Percentiles rank a stretch among this genome's conserved stretches.
Evolutionary conservation across 1,284 basidiomycete species (phyloP).

Genomic region (Mycena sp.): DNA sequence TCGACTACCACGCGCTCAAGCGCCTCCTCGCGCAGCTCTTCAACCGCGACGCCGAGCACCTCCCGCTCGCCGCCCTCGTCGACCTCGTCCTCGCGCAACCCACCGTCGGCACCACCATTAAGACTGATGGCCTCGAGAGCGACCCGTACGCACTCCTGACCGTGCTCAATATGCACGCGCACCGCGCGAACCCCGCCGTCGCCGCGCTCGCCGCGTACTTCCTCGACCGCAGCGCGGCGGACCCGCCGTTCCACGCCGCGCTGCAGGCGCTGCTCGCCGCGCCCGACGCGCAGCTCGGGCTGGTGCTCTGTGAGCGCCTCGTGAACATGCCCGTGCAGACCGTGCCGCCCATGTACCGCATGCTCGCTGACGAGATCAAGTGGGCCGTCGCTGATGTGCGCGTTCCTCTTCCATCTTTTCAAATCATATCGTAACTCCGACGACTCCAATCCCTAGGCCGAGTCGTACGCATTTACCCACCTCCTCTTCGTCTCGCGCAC

Average conservation of each 20-base stretch:
- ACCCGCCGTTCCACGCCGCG: conserved; percentile 59
- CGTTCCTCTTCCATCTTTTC: no score
- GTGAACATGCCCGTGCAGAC: conserved; percentile 95
- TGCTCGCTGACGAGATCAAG: conserved; percentile 85
- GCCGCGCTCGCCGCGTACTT: conserved; percentile 79
- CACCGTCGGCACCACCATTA: conserved; percentile 88
- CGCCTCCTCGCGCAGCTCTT: conserved; percentile 85
- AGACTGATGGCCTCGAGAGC: conserved; percentile 89
- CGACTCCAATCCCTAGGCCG: conserved; percentile 68
- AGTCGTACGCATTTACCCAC: conserved; percentile 77
- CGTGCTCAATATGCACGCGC: conserved; percentile 82
- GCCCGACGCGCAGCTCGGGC: conserved; percentile 70
- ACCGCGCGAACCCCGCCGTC: conserved; percentile 76
- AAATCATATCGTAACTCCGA: no score
- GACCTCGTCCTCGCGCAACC: conserved; percentile 82
- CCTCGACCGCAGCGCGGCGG: conserved; percentile 56
- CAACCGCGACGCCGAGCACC: conserved; percentile 78
- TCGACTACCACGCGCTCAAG: conserved; percentile 90
- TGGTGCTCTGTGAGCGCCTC: conserved; percentile 86
- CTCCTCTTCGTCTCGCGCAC: conserved; percentile 79
- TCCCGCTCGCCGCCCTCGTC: conserved; percentile 78
- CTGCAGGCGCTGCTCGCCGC: conserved; percentile 64
- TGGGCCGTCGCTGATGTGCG: conserved; percentile 72
- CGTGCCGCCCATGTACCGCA: conserved; percentile 88
- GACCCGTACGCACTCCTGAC: conserved; percentile 90